These are phyloP conservation scores for Clonostachys byssicola DNA, from an alignment of 2,329 filamentous ascomycete genomes.

Conservation along the genomic window DNA sequence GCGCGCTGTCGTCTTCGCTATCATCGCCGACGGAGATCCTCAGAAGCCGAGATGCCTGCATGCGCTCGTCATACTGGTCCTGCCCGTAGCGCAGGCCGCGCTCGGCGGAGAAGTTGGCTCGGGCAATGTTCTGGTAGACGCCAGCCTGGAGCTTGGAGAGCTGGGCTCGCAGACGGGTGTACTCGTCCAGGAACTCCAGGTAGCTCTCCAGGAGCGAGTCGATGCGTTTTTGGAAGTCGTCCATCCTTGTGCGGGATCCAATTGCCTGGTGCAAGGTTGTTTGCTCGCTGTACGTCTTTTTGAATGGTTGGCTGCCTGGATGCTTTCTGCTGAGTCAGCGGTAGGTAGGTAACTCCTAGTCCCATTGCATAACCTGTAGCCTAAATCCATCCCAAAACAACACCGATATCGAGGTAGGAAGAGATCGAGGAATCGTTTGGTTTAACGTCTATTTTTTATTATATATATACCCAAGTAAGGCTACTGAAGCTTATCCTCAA, in stretches of 20 bases:
- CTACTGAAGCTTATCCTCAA: background rate
- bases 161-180: constrained; percentile 52
- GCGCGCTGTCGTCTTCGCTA: constrained; percentile 5
- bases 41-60: constrained; percentile 55
- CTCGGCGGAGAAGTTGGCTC: constrained; percentile 70
- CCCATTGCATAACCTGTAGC: no score
- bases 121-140: constrained; percentile 59
- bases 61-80: constrained; percentile 70
- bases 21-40: background rate
- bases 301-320: no score
- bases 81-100: constrained; percentile 61
- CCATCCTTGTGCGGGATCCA: no score
- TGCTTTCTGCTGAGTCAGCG: no score
- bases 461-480: no score
- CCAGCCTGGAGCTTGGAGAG: constrained; percentile 50
- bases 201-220: constrained; percentile 64
- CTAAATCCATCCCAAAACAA: no score
- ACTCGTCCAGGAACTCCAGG: constrained; percentile 61
- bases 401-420: no score
- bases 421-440: no score
- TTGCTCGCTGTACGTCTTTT: no score
- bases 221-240: constrained; percentile 32
- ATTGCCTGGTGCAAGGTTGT: no score
- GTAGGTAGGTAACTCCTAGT: no score
- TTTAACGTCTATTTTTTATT: no score